phyloP scores from a whole-genome alignment of 1,284 basidiomycete species.

The Ustilago cynodontis region DNA sequence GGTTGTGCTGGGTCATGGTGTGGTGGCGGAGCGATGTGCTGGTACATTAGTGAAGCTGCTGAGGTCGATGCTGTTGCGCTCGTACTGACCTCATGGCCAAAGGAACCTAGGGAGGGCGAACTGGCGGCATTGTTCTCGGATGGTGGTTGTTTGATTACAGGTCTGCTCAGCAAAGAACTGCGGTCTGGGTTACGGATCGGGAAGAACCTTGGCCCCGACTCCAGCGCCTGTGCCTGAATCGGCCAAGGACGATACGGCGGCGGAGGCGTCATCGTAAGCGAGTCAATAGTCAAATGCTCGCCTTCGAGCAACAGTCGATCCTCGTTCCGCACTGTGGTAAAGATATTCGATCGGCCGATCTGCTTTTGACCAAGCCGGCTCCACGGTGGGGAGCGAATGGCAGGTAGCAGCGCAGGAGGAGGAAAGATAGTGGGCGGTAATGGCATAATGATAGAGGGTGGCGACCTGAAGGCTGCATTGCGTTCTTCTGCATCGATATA shows the following conservation, averaged over 20 bases:
- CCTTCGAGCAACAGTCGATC: conserved; percentile 40
- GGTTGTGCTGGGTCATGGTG: conserved; percentile 44
- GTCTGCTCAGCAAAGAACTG: conserved; percentile 10
- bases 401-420: conserved; percentile 46
- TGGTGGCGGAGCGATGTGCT: conserved; percentile 26
- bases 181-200: conserved; percentile 27
- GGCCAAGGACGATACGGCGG: conserved; percentile 54
- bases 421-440: conserved; percentile 49
- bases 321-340: conserved; percentile 21
- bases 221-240: conserved; percentile 27
- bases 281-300: conserved; percentile 30
- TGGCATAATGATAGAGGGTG: conserved; percentile 19
- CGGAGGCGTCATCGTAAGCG: conserved; percentile 47
- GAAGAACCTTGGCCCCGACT: conserved; percentile 24
- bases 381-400: conserved; percentile 34
- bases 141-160: background rate
- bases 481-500: conserved; percentile 28
- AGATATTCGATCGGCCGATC: conserved; percentile 35
- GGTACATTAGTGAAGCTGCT: conserved; percentile 13
- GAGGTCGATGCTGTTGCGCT: conserved; percentile 1
- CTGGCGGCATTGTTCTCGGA: background rate
- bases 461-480: conserved; percentile 18
- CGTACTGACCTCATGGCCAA: background rate
- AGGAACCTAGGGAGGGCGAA: conserved; percentile 18
- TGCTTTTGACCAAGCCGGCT: conserved; percentile 21